Conservation (phyloP, 306 rosid genomes). For the Leucaena leucocephala region DNA sequence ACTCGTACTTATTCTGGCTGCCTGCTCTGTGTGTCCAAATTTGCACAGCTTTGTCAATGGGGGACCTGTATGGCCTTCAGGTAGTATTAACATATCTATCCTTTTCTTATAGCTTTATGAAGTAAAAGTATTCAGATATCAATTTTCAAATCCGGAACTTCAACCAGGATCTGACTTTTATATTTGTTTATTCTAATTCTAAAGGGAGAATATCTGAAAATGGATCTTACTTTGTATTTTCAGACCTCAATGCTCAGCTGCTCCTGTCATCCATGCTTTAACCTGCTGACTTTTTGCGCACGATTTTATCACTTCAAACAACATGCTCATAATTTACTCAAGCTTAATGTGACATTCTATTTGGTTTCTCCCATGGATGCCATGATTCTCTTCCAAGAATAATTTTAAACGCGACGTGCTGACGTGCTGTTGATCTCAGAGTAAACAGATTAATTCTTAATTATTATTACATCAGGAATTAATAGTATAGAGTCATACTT, state of each 20-base stretch:
- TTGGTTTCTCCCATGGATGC: no score
- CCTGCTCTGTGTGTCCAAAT: neutral
- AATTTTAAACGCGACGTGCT: no score
- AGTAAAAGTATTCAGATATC: neutral
- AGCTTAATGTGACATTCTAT: neutral
- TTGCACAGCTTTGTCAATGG: slow-evolving; percentile 19
- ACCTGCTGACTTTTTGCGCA: slow-evolving; percentile 16
- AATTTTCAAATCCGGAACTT: neutral
- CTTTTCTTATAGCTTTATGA: neutral
- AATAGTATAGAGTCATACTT: neutral
- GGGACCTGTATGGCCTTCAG: neutral
- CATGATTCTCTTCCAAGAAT: no score
- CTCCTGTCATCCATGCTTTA: neutral
- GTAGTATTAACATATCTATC: neutral
- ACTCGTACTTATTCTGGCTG: neutral
- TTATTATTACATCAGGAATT: neutral
- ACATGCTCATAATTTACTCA: neutral
- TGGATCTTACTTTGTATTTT: slow-evolving; percentile 3
- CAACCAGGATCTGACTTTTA: neutral
- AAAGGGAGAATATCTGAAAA: neutral
- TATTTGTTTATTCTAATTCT: neutral
- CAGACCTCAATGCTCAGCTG: neutral
- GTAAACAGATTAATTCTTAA: neutral
- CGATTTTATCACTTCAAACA: neutral
- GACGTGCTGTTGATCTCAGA: no score